Evolutionary conservation across 495 filamentous ascomycete species (phyloP).

Genomic region (Lineolata rhizophorae): DNA sequence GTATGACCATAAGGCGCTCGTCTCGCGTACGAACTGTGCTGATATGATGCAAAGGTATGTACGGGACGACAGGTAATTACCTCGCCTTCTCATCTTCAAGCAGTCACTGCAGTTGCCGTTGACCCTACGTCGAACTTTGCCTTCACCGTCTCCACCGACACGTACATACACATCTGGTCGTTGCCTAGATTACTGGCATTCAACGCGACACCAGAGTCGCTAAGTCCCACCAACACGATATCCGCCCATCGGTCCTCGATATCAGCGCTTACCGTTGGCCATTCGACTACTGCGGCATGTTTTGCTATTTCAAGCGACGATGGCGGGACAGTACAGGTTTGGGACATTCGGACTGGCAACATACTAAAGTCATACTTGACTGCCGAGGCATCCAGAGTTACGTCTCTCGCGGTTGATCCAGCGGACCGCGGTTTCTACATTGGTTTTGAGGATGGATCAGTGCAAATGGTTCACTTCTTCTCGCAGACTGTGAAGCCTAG

Average conservation of each 20-base stretch:
- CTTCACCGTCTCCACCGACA: constrained; percentile 72
- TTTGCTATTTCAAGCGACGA: constrained; percentile 41
- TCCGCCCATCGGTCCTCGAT: constrained; percentile 64
- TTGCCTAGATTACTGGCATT: constrained; percentile 50
- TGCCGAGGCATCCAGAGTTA: constrained; percentile 43
- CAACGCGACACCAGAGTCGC: constrained; percentile 15
- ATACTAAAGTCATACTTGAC: constrained; percentile 62
- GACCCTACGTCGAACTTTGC: constrained; percentile 55
- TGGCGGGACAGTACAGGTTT: constrained; percentile 38
- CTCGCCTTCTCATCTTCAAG: constrained; percentile 69
- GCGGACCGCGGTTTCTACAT: constrained; percentile 63
- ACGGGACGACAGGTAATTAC: constrained; percentile 78
- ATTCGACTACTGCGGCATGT: constrained; percentile 44
- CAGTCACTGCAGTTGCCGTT: constrained; percentile 52
- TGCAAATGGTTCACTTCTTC: constrained; percentile 69
- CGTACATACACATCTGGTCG: constrained; percentile 80
- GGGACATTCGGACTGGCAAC: constrained; percentile 66
- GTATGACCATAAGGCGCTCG: constrained; percentile 8
- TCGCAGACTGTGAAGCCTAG: constrained; percentile 2
- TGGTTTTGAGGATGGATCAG: constrained; percentile 61
- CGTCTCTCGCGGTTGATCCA: constrained; percentile 59
- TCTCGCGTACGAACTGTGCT: not conserved
- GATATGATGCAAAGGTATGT: constrained; percentile 34
- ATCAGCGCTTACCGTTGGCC: constrained; percentile 43
- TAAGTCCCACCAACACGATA: constrained; percentile 38